A percentile compares a stretch with the other conserved stretches of the same genome.
These are phyloP conservation scores for Pholiota adiposa DNA, from an alignment of 1,284 basidiomycete genomes.

Conservation along the genomic window DNA sequence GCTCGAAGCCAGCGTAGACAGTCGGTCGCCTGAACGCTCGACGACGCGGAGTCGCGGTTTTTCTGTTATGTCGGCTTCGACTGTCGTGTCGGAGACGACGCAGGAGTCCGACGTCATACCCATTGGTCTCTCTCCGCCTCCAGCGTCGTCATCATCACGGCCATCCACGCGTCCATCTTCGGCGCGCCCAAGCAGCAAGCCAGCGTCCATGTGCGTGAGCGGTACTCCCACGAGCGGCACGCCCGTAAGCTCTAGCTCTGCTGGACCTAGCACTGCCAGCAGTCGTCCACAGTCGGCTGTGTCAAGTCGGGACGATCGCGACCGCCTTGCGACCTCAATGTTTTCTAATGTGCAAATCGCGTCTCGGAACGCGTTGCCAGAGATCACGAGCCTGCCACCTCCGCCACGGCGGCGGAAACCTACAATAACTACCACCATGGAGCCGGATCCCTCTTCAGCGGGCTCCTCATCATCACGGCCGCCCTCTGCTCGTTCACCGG, in stretches of 20 bases:
- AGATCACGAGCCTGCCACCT: slow-evolving; percentile 46
- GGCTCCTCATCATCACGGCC: slow-evolving; percentile 9
- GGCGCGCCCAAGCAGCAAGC: slow-evolving; percentile 16
- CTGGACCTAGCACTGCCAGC: slow-evolving; percentile 2
- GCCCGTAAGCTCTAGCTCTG: neutral
- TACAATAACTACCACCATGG: slow-evolving; percentile 26
- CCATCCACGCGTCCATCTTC: too few relatives aligned
- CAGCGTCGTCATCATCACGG: neutral
- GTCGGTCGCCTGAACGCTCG: slow-evolving; percentile 23
- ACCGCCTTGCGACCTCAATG: slow-evolving; percentile 1
- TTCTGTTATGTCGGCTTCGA: slow-evolving; percentile 42
- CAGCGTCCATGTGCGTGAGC: slow-evolving; percentile 12
- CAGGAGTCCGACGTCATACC: slow-evolving; percentile 17
- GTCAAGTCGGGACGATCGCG: slow-evolving; percentile 8
- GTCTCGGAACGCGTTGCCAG: slow-evolving; percentile 14
- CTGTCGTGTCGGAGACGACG: slow-evolving; percentile 30
- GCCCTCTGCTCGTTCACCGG: neutral
- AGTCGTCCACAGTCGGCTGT: slow-evolving; percentile 8
- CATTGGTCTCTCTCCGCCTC: slow-evolving; percentile 23
- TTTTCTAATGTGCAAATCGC: neutral
- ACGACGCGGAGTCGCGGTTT: slow-evolving; percentile 35
- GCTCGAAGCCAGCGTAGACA: slow-evolving; percentile 53
- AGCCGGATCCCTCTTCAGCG: slow-evolving; percentile 18
- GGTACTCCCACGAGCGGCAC: slow-evolving; percentile 6
- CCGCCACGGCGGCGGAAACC: slow-evolving; percentile 45